These are phyloP conservation scores for Dioscorea dumetorum DNA, from an alignment of 106 monocot genomes.

Conservation along the genomic window DNA sequence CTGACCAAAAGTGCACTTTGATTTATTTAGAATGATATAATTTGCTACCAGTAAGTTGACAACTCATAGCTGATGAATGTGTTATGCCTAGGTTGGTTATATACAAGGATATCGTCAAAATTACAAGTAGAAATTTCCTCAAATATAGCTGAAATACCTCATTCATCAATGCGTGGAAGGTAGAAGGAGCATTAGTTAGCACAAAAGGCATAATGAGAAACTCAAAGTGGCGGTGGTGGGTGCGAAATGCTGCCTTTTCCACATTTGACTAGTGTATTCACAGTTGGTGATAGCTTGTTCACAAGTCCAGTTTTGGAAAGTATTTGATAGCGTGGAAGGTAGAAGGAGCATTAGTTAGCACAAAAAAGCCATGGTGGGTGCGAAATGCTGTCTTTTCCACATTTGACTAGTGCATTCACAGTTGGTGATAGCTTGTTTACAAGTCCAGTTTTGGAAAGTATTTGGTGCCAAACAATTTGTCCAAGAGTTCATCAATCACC, in stretches of 20 bases:
- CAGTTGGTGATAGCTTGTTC: too few relatives aligned
- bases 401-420: background rate
- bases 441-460: constrained; percentile 1
- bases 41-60: background rate
- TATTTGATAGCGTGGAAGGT: too few relatives aligned
- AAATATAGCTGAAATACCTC: background rate
- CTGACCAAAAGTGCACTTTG: background rate
- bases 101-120: constrained; percentile 2
- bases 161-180: too few relatives aligned
- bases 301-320: too few relatives aligned
- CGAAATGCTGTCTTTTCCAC: background rate
- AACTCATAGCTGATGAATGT: background rate
- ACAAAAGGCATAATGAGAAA: too few relatives aligned
- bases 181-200: too few relatives aligned
- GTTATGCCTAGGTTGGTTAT: background rate
- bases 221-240: too few relatives aligned
- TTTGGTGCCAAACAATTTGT: background rate
- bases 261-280: too few relatives aligned
- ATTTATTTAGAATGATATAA: background rate
- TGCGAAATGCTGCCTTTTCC: too few relatives aligned
- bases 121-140: background rate
- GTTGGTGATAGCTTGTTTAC: background rate
- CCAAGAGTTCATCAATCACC: constrained; percentile 7
- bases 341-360: too few relatives aligned
- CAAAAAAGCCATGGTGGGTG: too few relatives aligned